Base-by-base conservation (phyloP, 257 asterid species). In the Solanum corneliomulleri region DNA sequence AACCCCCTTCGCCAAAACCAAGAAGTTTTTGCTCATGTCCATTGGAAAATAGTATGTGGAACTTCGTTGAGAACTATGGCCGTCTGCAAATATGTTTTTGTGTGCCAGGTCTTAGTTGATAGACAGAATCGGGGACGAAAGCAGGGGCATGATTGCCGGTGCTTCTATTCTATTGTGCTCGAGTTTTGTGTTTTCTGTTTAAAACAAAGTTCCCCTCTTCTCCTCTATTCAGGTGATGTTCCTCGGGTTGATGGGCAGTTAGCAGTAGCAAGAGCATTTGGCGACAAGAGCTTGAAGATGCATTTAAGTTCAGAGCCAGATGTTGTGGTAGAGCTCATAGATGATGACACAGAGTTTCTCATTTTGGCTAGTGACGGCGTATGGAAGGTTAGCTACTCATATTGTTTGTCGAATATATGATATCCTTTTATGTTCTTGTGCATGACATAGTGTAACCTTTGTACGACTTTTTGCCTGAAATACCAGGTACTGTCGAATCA, bases 191-290 rank as follows among this genome's bases (percentile, higher is more conserved):
- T 80, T 31, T 31, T 20, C 85, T 49, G 45, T 20, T 81, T 31
- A 5, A 20, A 49, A 47, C 69, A 80, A 31, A 49, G 12, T 13
- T 18, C 45, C 31, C 31, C 12, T 18, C 5, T 82, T 85, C 80
- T 16, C 44, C 44, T 80, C 69, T 18, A 20, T 82, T 82, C 77
- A 97, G 99, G 99, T 86, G 99, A 97, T 11, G 99, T 97, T 80
- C 77, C 98, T 3, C 98, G 99, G 11, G 99, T 97, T 41, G 99
- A 97, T 85, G 99, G 98, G 37, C 96, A 93, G 82, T 86, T 97
- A 84, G 99, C 99, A 3, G 99, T 97, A 27, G 98, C 99, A 64
- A 93, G 99, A 92, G 99, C 99, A 62, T 97, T 97, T 86, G 99
- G 99, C 15, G 99, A 97, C 89, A 97, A 95, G 92, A 93, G 92